Percentiles rank a stretch among this genome's conserved stretches.
phyloP scores from a whole-genome alignment of 2,329 filamentous ascomycete genomes.

The Cytospora mali region DNA sequence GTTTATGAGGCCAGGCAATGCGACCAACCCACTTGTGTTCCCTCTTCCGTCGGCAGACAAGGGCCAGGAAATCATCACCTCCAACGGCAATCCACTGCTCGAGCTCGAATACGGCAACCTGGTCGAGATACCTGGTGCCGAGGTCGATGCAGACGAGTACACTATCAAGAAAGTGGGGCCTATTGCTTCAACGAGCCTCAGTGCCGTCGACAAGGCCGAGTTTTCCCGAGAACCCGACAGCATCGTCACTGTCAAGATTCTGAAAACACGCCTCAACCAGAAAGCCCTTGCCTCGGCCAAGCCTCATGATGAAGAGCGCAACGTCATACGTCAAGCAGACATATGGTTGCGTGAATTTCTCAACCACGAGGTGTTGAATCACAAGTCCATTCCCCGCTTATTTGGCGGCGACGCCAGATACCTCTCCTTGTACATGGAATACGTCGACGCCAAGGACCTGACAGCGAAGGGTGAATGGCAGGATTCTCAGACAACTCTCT shows the following conservation, averaged over 20 bases:
- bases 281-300: constrained; percentile 40
- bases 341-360: constrained; percentile 62
- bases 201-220: constrained; percentile 58
- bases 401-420: constrained; percentile 63
- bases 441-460: constrained; percentile 59
- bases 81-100: constrained; percentile 53
- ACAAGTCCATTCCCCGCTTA: constrained; percentile 60
- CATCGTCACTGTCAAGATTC: constrained; percentile 62
- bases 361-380: constrained; percentile 56
- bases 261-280: constrained; percentile 52
- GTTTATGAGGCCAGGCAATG: constrained; percentile 51
- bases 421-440: constrained; percentile 64
- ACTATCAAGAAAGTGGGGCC: constrained; percentile 57
- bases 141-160: constrained; percentile 51
- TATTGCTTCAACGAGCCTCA: constrained; percentile 58
- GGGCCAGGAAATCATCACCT: constrained; percentile 49
- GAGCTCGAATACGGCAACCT: constrained; percentile 54
- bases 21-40: constrained; percentile 52
- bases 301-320: constrained; percentile 54
- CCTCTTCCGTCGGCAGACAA: constrained; percentile 51
- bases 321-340: constrained; percentile 61
- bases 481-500: constrained; percentile 45
- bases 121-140: constrained; percentile 51
- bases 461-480: constrained; percentile 51
- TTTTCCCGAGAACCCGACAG: constrained; percentile 56